Percentiles rank a stretch among this genome's conserved stretches.
Conservation (phyloP, 2,329 filamentous ascomycete species). For the Hypoxylon sp. region DNA sequence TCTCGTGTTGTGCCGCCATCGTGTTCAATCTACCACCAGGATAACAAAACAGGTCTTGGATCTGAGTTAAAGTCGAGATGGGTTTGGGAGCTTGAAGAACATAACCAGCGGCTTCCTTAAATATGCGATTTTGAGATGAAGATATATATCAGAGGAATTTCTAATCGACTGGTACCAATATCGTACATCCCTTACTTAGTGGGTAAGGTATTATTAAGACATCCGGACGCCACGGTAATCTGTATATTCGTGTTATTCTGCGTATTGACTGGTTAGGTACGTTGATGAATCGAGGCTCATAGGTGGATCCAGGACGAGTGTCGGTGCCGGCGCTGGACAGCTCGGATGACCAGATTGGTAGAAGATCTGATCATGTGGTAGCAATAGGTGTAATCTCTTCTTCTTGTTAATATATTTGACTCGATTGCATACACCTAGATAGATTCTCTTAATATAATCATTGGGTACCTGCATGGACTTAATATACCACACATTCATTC, state of each 20-base stretch:
- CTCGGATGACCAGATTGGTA: too few relatives aligned
- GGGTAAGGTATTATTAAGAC: background rate
- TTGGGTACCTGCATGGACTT: too few relatives aligned
- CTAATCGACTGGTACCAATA: background rate
- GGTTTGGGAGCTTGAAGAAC: background rate
- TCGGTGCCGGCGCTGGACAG: background rate
- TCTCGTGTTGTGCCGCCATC: background rate
- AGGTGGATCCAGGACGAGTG: background rate
- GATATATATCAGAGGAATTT: background rate
- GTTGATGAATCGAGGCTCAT: background rate
- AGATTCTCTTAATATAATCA: too few relatives aligned
- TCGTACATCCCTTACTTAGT: background rate
- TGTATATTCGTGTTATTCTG: background rate
- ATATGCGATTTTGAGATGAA: background rate
- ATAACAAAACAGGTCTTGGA: background rate
- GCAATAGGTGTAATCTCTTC: too few relatives aligned
- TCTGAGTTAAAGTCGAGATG: background rate
- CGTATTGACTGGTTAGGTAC: background rate
- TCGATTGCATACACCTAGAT: too few relatives aligned
- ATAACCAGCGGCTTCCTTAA: background rate
- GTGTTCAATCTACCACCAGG: background rate
- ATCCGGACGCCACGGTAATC: background rate
- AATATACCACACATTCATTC: too few relatives aligned
- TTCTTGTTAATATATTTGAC: background rate
- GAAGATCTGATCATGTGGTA: too few relatives aligned